Evolutionary conservation across 208 protist species (phyloP), one percentile per base, ranked within the genome.

Genomic region (Novymonas esmeraldas): DNA sequence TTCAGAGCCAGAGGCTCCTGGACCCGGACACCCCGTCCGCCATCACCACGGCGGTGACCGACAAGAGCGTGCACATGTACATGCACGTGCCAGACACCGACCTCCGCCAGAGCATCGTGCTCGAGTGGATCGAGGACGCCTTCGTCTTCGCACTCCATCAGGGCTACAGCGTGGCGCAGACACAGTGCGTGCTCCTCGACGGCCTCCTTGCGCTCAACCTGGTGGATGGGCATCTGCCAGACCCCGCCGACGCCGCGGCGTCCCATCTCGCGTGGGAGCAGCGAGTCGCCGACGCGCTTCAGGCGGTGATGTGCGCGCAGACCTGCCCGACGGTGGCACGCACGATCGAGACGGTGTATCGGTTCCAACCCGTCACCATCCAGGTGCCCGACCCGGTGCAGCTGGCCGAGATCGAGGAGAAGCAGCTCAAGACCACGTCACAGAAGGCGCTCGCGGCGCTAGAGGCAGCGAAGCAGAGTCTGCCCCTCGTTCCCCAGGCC

Each of bases 71-170:
- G 31, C 52, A 59, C 54, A 38, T 76, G 14, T 89, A 81, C 66
- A 65, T 70, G 51, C 71, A 73, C 55, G 56, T 67, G 36, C 44
- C 48, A 16, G 82, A 70, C 42, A 79, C 78, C 13, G 74, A 81
- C 28, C 73, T 88, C 57, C 74, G 72, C 22, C 76, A 83, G 34
- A 63, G 74, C 29, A 71, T 77, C 18, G 18, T 95, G 33, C 49
- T 87, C 6, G 84, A 93, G 64, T 95, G 90, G 90, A 86, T 90
- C 41, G 81, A 90, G 58, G 87, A 90, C 20, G 41, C 86, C 6
- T 67, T 93, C 22, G 49, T 76, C 20, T 92, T 92, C 33, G 60
- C 80, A 0, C 38, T 62, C 4, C 64, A 69, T 31, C 64, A 69
- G 10, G 74, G 64, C 31, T 93, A 91, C 62, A 83, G 70, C 7